Evolutionary conservation across 2,329 filamentous ascomycete genomes (phyloP), one percentile per base, ranked within the genome.

Genomic region (Fusarium heterosporum): DNA sequence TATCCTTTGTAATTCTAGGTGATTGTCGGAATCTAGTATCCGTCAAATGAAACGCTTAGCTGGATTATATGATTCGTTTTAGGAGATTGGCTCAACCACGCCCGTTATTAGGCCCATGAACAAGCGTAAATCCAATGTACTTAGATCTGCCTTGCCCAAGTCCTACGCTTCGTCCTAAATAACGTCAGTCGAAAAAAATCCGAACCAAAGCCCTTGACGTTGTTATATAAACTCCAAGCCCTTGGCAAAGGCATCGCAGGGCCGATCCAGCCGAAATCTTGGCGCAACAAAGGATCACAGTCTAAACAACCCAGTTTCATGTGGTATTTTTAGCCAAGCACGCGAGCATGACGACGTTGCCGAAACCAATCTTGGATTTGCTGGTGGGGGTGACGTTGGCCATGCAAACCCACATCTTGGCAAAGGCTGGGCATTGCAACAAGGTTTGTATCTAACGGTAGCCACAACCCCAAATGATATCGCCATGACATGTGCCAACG

Each of bases 401-500:
- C 22, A 32, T 39, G 41, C 46, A 25, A 39, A 22, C 46, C 41
- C 11, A 7, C n/a, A 25, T 14, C 59, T 61, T 61, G 59, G 59
- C 57, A 17, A 36, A 14, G 42, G 29, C 49, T 41, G n/a, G 34
- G 50, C 55, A n/a, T 32, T 40, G 34, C 16, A 12, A 62, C 50
- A 62, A 57, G 50, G 38, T 62, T 62, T 49, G 14, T 8, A 4
- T 49, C 43, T 36, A 57, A 45, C 43, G 28, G 34, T 17, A 49
- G 59, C 59, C 50, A 50, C 39, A 63, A 40, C 9, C 45, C 22
- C 56, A 39, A 38, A 13, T 3, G 6, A 28, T 14, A 16, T 13
- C 25, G 32, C n/a, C 10, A 62, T 62, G 59, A 62, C 59, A 62
- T 63, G 13, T 29, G 58, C 59, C 59, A 62, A 63, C 28, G 28